phyloP scores from a whole-genome alignment of 176 grass and related monocot genomes.

The Pontederia crassipes region DNA sequence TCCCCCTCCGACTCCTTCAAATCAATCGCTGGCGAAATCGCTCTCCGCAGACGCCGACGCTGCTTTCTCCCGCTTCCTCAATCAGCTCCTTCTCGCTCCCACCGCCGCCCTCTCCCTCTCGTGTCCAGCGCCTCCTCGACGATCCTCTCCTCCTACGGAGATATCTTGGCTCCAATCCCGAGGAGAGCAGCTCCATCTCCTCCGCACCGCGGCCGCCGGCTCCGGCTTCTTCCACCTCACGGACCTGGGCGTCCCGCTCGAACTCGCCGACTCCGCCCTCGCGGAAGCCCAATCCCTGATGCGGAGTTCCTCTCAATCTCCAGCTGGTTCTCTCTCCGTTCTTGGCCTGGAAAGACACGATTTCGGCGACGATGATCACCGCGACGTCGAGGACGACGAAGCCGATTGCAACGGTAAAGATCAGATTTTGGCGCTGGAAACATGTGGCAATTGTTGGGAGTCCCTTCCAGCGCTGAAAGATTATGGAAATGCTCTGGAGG shows the following conservation, averaged over 20 bases:
- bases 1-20: slow-evolving; percentile 55
- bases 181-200: slow-evolving; percentile 1
- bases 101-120: slow-evolving; percentile 17
- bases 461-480: slow-evolving; percentile 25
- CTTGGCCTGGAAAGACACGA: slow-evolving; percentile 29
- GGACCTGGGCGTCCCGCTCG: slow-evolving; percentile 33
- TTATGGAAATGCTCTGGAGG: slow-evolving; percentile 44
- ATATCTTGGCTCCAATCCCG: slow-evolving; percentile 26
- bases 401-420: slow-evolving; percentile 7
- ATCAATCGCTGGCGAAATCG: slow-evolving; percentile 20
- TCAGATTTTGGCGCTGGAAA: slow-evolving; percentile 36
- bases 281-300: slow-evolving; percentile 15
- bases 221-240: slow-evolving; percentile 70
- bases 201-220: slow-evolving; percentile 31
- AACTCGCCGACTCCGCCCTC: slow-evolving; percentile 36
- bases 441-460: background rate
- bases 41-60: slow-evolving; percentile 25
- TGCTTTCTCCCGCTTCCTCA: slow-evolving; percentile 43
- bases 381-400: slow-evolving; percentile 2
- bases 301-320: background rate
- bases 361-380: slow-evolving; percentile 3
- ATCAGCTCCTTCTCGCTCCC: slow-evolving; percentile 22
- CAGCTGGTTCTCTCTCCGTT: slow-evolving; percentile 7
- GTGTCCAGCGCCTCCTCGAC: slow-evolving; percentile 7
- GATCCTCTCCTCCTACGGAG: slow-evolving; percentile 32